phyloP scores from a whole-genome alignment of 805 yeast species.

The Nadsonia fulvescens region DNA sequence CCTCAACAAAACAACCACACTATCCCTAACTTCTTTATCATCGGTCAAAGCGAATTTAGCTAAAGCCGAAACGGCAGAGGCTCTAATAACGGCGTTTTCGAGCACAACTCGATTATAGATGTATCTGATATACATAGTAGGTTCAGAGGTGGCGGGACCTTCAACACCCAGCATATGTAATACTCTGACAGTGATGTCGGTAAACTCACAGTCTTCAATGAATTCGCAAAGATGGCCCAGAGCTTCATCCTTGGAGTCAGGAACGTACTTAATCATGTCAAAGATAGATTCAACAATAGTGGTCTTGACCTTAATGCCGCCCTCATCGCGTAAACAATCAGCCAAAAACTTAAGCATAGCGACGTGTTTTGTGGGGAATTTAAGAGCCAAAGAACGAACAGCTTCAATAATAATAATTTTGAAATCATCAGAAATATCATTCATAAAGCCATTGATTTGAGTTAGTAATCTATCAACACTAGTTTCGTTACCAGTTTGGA shows the following conservation, averaged over 20 bases:
- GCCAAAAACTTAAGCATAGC: conserved; percentile 67
- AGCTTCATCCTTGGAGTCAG: conserved; percentile 66
- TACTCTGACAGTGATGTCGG: conserved; percentile 84
- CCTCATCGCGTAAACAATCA: conserved; percentile 73
- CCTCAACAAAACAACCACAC: conserved; percentile 55
- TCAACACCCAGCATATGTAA: conserved; percentile 84
- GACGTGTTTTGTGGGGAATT: conserved; percentile 82
- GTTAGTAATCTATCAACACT: conserved; percentile 76
- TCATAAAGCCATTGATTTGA: conserved; percentile 76
- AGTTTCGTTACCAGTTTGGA: conserved; percentile 86
- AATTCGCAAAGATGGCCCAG: conserved; percentile 85
- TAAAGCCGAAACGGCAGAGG: conserved; percentile 86
- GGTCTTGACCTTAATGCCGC: conserved; percentile 56
- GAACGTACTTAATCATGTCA: conserved; percentile 76
- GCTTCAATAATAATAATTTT: conserved; percentile 91
- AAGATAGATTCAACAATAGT: conserved; percentile 83
- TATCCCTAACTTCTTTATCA: conserved; percentile 45
- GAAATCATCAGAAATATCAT: conserved; percentile 90
- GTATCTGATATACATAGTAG: conserved; percentile 84
- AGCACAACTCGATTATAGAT: conserved; percentile 92
- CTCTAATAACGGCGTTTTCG: conserved; percentile 87
- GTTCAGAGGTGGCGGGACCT: conserved; percentile 75
- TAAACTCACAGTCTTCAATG: conserved; percentile 94
- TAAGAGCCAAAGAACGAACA: conserved; percentile 73
- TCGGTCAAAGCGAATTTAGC: conserved; percentile 71